These are phyloP conservation scores for Dittrichia graveolens DNA, from an alignment of 129 eudicot genomes.

Conservation along the genomic window DNA sequence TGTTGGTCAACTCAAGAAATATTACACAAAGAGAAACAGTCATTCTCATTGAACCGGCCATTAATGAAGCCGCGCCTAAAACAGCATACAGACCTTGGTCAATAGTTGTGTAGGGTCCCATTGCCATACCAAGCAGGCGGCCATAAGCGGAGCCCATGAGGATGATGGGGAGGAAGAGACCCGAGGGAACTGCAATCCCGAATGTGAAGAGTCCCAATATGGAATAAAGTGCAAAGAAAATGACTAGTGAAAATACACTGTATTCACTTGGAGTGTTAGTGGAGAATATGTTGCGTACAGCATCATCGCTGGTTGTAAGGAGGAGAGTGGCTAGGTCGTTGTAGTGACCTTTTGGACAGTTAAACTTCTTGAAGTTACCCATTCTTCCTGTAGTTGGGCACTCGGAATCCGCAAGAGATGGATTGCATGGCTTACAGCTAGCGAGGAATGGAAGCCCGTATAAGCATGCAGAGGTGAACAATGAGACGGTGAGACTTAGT, in stretches of 20 bases:
- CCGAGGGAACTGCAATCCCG: slow-evolving; percentile 96
- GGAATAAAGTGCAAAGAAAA: slow-evolving; percentile 77
- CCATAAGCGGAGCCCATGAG: slow-evolving; percentile 99
- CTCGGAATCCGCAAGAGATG: slow-evolving; percentile 48
- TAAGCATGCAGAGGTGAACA: slow-evolving; percentile 86
- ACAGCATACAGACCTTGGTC: slow-evolving; percentile 93
- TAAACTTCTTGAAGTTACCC: slow-evolving; percentile 94
- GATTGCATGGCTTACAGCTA: slow-evolving; percentile 71
- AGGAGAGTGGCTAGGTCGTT: slow-evolving; percentile 94
- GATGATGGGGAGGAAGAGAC: slow-evolving; percentile 93
- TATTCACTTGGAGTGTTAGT: slow-evolving; percentile 76
- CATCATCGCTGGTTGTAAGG: slow-evolving; percentile 93
- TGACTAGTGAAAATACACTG: slow-evolving; percentile 47
- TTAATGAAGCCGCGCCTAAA: slow-evolving; percentile 92
- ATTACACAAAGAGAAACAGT: slow-evolving; percentile 95
- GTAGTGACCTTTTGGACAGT: slow-evolving; percentile 95
- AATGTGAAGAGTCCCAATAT: slow-evolving; percentile 88
- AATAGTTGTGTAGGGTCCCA: slow-evolving; percentile 79
- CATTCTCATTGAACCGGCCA: slow-evolving; percentile 99
- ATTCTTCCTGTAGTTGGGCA: slow-evolving; percentile 74
- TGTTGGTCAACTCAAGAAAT: slow-evolving; percentile 91
- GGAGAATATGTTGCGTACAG: slow-evolving; percentile 91
- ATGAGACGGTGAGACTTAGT: slow-evolving; percentile 63
- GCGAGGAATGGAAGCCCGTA: slow-evolving; percentile 95
- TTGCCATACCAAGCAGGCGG: slow-evolving; percentile 78